Conservation (phyloP, 1,284 basidiomycete genomes). For the Flammula alnicola region DNA sequence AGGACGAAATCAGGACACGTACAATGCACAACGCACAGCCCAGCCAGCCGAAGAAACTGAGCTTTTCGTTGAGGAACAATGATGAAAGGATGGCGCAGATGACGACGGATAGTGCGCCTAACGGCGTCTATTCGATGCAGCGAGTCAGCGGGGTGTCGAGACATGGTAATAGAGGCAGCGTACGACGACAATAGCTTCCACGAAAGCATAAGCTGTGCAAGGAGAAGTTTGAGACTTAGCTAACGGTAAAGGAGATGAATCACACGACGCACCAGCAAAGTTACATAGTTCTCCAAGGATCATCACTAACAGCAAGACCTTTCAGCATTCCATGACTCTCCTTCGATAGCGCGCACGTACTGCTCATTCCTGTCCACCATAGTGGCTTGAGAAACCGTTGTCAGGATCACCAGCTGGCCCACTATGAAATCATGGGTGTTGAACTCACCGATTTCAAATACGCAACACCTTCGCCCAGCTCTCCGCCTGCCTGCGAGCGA, state of each 20-base stretch:
- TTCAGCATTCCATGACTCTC: slow-evolving; percentile 11
- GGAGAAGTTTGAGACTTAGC: slow-evolving; percentile 26
- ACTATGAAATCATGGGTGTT: slow-evolving; percentile 1
- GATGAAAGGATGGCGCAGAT: slow-evolving; percentile 94
- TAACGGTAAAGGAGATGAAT: slow-evolving; percentile 23
- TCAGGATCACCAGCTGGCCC: slow-evolving; percentile 4
- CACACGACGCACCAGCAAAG: slow-evolving; percentile 64
- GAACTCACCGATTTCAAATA: slow-evolving; percentile 88
- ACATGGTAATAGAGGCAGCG: slow-evolving; percentile 34
- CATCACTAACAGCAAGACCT: slow-evolving; percentile 62
- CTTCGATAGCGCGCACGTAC: slow-evolving; percentile 44
- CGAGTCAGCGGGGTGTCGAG: slow-evolving; percentile 10
- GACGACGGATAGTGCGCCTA: slow-evolving; percentile 96
- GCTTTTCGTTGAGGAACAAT: slow-evolving; percentile 90
- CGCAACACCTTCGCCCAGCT: slow-evolving; percentile 90
- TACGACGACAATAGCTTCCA: slow-evolving; percentile 87
- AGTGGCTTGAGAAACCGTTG: slow-evolving; percentile 49
- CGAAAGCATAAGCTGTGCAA: slow-evolving; percentile 81
- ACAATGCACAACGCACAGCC: slow-evolving; percentile 91
- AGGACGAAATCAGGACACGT: slow-evolving; percentile 29
- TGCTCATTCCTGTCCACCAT: slow-evolving; percentile 89
- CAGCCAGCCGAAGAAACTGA: slow-evolving; percentile 92
- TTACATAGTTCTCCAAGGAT: slow-evolving; percentile 83
- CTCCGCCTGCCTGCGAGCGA: slow-evolving; percentile 68
- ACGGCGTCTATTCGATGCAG: slow-evolving; percentile 69